A percentile compares a stretch with the other conserved stretches of the same genome.
phyloP scores from a whole-genome alignment of 1,284 basidiomycete species.

The Xerocomus cyaneibrunnescens region DNA sequence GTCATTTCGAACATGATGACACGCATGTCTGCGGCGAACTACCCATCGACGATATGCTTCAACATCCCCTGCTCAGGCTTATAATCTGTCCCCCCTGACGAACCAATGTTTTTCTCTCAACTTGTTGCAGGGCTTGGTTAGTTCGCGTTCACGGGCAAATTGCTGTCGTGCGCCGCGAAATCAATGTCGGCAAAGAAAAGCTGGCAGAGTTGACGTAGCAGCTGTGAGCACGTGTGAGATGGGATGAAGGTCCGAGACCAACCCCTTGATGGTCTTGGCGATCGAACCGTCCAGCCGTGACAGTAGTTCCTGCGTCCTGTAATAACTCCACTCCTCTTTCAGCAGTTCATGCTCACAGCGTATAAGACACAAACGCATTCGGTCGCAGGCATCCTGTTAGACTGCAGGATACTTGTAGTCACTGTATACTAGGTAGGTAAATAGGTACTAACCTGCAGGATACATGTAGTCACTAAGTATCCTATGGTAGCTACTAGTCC shows the following conservation, averaged over 20 bases:
- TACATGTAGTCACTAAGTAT: too few species aligned
- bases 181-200: conserved; percentile 82
- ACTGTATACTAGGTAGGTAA: too few species aligned
- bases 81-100: too few species aligned
- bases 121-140: conserved; percentile 74
- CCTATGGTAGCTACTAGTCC: too few species aligned
- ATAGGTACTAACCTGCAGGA: too few species aligned
- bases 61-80: too few species aligned
- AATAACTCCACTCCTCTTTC: conserved; percentile 67
- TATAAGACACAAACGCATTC: conserved; percentile 35
- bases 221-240: conserved; percentile 40
- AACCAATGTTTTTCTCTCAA: too few species aligned
- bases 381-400: too few species aligned
- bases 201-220: conserved; percentile 79
- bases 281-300: conserved; percentile 67
- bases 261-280: conserved; percentile 76
- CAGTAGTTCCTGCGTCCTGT: conserved; percentile 67
- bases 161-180: conserved; percentile 70
- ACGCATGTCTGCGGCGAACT: too few species aligned
- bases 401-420: too few species aligned
- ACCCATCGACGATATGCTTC: too few species aligned
- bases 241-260: conserved; percentile 34
- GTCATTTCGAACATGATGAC: too few species aligned
- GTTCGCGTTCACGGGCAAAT: conserved; percentile 47
- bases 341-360: conserved; percentile 80